phyloP scores from a whole-genome alignment of 805 yeast genomes.

The Nakazawaea ambrosiae region DNA sequence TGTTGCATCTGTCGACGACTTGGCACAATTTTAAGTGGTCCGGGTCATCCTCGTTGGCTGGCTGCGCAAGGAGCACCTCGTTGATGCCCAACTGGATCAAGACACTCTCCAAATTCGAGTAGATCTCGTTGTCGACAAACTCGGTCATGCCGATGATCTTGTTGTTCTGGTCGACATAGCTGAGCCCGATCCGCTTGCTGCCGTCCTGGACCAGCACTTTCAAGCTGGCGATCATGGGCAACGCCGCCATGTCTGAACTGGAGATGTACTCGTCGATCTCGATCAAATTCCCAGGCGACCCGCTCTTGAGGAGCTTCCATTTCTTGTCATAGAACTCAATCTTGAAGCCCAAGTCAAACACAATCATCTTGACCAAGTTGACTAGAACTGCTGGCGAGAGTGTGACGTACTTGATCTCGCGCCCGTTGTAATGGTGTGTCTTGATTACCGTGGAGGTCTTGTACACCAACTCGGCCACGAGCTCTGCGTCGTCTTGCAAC shows the following conservation, averaged over 20 bases:
- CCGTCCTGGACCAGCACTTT: slow-evolving; percentile 34
- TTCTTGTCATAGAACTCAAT: slow-evolving; percentile 70
- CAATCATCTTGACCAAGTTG: slow-evolving; percentile 54
- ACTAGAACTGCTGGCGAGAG: slow-evolving; percentile 69
- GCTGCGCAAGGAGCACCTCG: slow-evolving; percentile 56
- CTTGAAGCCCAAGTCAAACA: slow-evolving; percentile 66
- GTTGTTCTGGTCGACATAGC: slow-evolving; percentile 69
- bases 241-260: slow-evolving; percentile 31
- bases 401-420: slow-evolving; percentile 54
- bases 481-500: slow-evolving; percentile 66
- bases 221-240: slow-evolving; percentile 51
- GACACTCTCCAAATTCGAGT: slow-evolving; percentile 78
- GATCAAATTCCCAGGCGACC: slow-evolving; percentile 88
- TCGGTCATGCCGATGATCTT: slow-evolving; percentile 66
- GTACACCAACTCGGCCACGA: slow-evolving; percentile 79
- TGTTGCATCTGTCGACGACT: slow-evolving; percentile 71
- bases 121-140: slow-evolving; percentile 81
- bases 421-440: slow-evolving; percentile 26
- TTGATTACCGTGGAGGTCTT: slow-evolving; percentile 80
- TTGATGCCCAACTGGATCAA: slow-evolving; percentile 85
- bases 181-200: slow-evolving; percentile 60
- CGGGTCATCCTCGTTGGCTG: slow-evolving; percentile 34
- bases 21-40: slow-evolving; percentile 61
- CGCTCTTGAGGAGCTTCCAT: slow-evolving; percentile 53
- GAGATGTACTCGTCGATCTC: slow-evolving; percentile 65